Conservation (phyloP, 305 asterid species). For the Solanum hybrid region DNA sequence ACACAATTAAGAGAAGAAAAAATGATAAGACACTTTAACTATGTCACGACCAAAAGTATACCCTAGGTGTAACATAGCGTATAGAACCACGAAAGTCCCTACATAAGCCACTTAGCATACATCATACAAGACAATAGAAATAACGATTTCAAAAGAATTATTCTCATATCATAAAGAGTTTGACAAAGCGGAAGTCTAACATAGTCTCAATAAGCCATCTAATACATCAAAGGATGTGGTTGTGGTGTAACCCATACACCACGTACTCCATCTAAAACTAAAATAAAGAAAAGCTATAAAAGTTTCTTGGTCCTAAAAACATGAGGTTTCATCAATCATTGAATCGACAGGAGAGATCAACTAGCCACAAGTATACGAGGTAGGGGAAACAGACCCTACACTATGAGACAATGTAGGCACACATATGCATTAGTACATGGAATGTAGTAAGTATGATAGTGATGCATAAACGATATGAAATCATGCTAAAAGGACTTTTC, state of each 20-base stretch:
- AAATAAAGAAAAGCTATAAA: too few relatives aligned
- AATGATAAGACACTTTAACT: neutral
- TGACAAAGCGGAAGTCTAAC: neutral
- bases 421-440: neutral
- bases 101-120: too few relatives aligned
- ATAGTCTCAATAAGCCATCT: neutral
- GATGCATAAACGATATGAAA: too few relatives aligned
- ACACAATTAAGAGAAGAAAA: neutral
- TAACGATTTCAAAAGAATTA: too few relatives aligned
- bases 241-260: neutral
- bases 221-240: neutral
- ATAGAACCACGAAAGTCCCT: too few relatives aligned
- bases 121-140: too few relatives aligned
- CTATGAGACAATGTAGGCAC: neutral
- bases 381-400: neutral
- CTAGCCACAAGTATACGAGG: neutral
- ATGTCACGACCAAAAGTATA: too few relatives aligned
- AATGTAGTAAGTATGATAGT: too few relatives aligned
- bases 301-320: neutral
- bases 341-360: too few relatives aligned
- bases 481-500: too few relatives aligned
- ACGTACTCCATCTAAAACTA: neutral
- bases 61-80: too few relatives aligned
- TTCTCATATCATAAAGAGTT: neutral
- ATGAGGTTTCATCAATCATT: neutral